Conservation (phyloP, 2,329 filamentous ascomycete genomes). For the Aspergillus quadrilineatus region DNA sequence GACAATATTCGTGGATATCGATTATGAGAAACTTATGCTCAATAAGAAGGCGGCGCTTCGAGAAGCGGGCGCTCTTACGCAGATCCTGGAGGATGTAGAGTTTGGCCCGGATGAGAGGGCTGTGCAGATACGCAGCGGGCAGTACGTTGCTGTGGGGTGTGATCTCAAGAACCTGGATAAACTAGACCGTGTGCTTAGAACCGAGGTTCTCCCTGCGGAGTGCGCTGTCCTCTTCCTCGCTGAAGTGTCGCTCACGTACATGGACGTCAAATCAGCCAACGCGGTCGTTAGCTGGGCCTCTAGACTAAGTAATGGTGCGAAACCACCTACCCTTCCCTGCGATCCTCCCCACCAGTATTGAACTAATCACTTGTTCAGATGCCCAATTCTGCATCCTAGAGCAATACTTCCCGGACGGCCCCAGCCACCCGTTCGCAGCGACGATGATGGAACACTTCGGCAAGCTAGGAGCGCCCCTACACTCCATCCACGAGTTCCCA, state of each 20-base stretch:
- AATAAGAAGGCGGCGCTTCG: slow-evolving; percentile 70
- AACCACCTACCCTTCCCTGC: neutral
- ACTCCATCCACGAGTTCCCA: slow-evolving; percentile 70
- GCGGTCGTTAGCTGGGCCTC: slow-evolving; percentile 76
- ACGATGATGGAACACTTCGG: slow-evolving; percentile 84
- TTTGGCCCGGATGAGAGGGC: slow-evolving; percentile 29
- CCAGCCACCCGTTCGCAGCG: slow-evolving; percentile 75
- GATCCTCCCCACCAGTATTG: neutral
- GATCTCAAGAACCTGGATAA: slow-evolving; percentile 68
- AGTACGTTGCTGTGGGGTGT: slow-evolving; percentile 78
- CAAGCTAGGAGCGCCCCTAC: slow-evolving; percentile 76
- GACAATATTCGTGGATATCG: slow-evolving; percentile 76
- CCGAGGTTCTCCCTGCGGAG: slow-evolving; percentile 57
- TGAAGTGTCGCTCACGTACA: slow-evolving; percentile 89
- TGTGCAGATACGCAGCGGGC: slow-evolving; percentile 63
- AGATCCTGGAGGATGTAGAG: slow-evolving; percentile 50
- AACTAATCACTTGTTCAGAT: slow-evolving; percentile 33
- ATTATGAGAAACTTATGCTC: slow-evolving; percentile 76
- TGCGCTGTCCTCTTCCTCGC: slow-evolving; percentile 75
- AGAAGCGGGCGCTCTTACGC: slow-evolving; percentile 60
- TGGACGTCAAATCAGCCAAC: slow-evolving; percentile 73
- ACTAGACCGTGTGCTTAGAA: slow-evolving; percentile 60
- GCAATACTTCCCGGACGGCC: slow-evolving; percentile 77
- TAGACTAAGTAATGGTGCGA: slow-evolving; percentile 64
- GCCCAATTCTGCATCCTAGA: slow-evolving; percentile 84